Evolutionary conservation across 2,329 filamentous ascomycete species (phyloP).

Genomic region (Moelleriella libera): DNA sequence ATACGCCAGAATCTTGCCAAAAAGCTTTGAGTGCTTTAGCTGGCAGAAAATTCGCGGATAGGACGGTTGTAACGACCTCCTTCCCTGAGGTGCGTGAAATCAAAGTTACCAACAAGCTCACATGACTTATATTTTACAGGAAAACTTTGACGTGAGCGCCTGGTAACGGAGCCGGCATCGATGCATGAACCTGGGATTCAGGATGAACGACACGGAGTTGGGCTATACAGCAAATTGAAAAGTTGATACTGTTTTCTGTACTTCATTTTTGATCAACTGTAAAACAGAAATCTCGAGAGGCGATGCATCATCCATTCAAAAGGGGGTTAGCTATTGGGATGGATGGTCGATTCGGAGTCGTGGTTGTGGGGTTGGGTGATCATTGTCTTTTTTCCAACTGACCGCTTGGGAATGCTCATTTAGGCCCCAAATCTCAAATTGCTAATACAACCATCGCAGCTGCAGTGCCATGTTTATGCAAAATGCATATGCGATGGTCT

Average conservation of each 20-base stretch:
- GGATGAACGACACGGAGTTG: slow-evolving; percentile 1
- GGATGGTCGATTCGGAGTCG: slow-evolving; percentile 1
- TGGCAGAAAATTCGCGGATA: slow-evolving; percentile 87
- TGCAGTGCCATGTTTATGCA: too few species aligned
- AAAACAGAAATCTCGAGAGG: slow-evolving; percentile 6
- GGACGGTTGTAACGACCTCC: slow-evolving; percentile 92
- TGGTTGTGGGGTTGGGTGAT: neutral
- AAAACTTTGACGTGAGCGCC: slow-evolving; percentile 85
- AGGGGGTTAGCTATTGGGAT: neutral
- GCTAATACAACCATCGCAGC: too few species aligned
- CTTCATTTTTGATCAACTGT: neutral
- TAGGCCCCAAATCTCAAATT: too few species aligned
- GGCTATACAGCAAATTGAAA: slow-evolving; percentile 2
- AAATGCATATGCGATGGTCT: too few species aligned
- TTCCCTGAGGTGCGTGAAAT: slow-evolving; percentile 66
- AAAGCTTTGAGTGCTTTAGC: slow-evolving; percentile 83
- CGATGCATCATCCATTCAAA: neutral
- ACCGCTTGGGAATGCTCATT: too few species aligned
- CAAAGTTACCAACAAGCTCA: neutral
- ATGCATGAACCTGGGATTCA: neutral
- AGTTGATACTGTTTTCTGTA: neutral
- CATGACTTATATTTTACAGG: slow-evolving; percentile 30
- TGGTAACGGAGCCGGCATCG: slow-evolving; percentile 42
- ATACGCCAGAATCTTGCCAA: slow-evolving; percentile 60
- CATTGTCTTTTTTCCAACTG: neutral